Evolutionary conservation across 345 rosid species (phyloP).

Genomic region (Aquilaria malaccensis): DNA sequence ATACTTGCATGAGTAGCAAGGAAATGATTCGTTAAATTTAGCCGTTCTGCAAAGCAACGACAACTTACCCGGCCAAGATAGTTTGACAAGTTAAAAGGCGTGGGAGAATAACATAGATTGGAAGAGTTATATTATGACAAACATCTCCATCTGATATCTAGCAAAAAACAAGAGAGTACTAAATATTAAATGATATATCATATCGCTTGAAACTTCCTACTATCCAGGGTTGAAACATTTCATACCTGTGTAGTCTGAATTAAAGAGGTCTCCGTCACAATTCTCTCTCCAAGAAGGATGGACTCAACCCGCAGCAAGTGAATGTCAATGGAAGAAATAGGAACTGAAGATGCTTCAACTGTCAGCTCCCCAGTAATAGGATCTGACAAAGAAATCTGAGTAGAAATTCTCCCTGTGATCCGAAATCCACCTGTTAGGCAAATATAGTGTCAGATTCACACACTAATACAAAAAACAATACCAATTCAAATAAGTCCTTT

Average conservation of each 20-base stretch:
- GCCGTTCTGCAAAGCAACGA: not conserved
- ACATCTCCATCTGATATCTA: constrained; percentile 96
- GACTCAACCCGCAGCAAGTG: constrained; percentile 76
- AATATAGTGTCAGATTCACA: constrained; percentile 11
- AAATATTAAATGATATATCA: constrained; percentile 8
- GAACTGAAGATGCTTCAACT: constrained; percentile 70
- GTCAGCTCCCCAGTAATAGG: constrained; percentile 78
- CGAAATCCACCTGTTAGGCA: constrained; percentile 70
- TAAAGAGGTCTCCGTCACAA: constrained; percentile 79
- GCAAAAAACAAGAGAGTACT: constrained; percentile 11
- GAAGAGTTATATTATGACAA: constrained; percentile 55
- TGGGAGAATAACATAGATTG: constrained; percentile 70
- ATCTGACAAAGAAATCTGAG: constrained; percentile 62
- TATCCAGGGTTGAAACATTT: constrained; percentile 3
- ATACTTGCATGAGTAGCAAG: not conserved
- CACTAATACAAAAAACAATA: too few species aligned
- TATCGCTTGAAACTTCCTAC: not conserved
- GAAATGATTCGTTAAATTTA: not conserved
- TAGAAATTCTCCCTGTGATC: constrained; percentile 68
- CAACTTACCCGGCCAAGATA: constrained; percentile 72
- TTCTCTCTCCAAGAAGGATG: constrained; percentile 66
- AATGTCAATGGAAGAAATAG: constrained; percentile 65
- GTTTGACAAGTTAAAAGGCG: constrained; percentile 89
- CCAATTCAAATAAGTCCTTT: not conserved
- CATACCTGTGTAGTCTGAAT: constrained; percentile 84